These are phyloP conservation scores for Ogataea haglerorum DNA, from an alignment of 805 yeast genomes.

Conservation along the genomic window DNA sequence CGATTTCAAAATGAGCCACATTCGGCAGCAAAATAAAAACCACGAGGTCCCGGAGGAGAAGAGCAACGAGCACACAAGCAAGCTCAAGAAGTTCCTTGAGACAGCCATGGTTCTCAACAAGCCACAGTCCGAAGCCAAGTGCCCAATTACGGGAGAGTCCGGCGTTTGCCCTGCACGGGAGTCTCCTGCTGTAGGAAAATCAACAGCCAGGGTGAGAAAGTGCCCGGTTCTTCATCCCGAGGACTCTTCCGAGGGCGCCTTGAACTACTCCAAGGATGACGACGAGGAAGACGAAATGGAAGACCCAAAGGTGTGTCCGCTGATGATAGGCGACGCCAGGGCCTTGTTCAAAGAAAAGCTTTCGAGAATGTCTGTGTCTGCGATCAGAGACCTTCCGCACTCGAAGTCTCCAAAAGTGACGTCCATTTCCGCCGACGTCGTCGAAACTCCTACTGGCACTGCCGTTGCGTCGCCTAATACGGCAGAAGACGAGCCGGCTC, in stretches of 20 bases:
- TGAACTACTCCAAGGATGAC: slow-evolving; percentile 10
- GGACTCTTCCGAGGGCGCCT: slow-evolving; percentile 1
- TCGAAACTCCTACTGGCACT: slow-evolving; percentile 11
- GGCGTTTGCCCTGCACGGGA: slow-evolving; percentile 25
- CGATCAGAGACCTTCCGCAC: slow-evolving; percentile 26
- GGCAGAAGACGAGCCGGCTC: neutral
- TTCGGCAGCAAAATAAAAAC: slow-evolving; percentile 17
- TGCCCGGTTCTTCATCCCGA: slow-evolving; percentile 30
- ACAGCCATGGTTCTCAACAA: slow-evolving; percentile 21
- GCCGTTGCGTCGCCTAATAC: neutral
- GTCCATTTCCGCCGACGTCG: slow-evolving; percentile 25
- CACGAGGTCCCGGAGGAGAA: slow-evolving; percentile 24
- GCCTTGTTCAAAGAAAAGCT: slow-evolving; percentile 35
- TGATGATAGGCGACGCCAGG: slow-evolving; percentile 44
- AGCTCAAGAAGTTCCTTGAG: slow-evolving; percentile 32
- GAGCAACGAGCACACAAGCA: slow-evolving; percentile 31
- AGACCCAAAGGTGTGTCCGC: slow-evolving; percentile 41
- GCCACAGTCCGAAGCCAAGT: slow-evolving; percentile 8
- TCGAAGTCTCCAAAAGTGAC: slow-evolving; percentile 24
- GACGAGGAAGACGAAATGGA: slow-evolving; percentile 28
- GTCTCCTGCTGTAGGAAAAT: slow-evolving; percentile 1
- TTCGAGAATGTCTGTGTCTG: slow-evolving; percentile 31
- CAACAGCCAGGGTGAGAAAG: slow-evolving; percentile 16
- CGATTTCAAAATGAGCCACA: slow-evolving; percentile 26
- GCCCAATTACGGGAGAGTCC: slow-evolving; percentile 26